These are phyloP conservation scores for Phytopythium ostracodes DNA, from an alignment of 352 stramenopile genomes.

Conservation along the genomic window DNA sequence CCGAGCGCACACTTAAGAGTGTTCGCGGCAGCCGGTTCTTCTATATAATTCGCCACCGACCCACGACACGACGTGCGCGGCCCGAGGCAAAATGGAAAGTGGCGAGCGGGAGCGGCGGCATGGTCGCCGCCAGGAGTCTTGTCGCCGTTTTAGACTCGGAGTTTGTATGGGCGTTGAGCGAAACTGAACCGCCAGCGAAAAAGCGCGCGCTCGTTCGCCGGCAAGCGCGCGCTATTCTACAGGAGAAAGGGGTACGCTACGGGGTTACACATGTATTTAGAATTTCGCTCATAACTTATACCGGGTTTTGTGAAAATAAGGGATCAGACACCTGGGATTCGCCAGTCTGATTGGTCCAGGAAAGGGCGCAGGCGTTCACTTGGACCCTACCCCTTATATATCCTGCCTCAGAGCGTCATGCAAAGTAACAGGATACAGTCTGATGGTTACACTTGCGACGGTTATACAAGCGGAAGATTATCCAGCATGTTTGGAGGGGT, in stretches of 20 bases:
- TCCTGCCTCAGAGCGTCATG: no score
- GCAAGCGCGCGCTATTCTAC: neutral
- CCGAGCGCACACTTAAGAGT: neutral
- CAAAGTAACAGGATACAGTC: no score
- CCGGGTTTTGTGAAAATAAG: neutral
- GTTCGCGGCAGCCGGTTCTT: neutral
- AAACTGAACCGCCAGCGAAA: slow-evolving; percentile 7
- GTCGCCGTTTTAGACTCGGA: neutral
- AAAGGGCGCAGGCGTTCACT: neutral
- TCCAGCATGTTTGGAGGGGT: neutral
- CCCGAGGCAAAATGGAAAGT: slow-evolving; percentile 3
- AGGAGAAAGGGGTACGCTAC: neutral
- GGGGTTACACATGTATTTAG: slow-evolving; percentile 1
- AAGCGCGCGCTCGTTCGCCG: neutral
- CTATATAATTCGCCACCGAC: neutral
- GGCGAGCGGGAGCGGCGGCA: neutral
- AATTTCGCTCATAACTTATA: no score
- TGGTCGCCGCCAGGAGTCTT: neutral
- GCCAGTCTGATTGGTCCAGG: neutral
- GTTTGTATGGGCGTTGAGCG: neutral
- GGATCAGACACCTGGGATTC: neutral
- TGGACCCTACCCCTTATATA: no score
- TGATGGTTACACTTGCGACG: neutral
- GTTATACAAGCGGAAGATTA: no score
- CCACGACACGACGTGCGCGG: neutral